Evolutionary conservation across 2,329 filamentous ascomycete genomes (phyloP).

Genomic region (Dactylellina sp.): DNA sequence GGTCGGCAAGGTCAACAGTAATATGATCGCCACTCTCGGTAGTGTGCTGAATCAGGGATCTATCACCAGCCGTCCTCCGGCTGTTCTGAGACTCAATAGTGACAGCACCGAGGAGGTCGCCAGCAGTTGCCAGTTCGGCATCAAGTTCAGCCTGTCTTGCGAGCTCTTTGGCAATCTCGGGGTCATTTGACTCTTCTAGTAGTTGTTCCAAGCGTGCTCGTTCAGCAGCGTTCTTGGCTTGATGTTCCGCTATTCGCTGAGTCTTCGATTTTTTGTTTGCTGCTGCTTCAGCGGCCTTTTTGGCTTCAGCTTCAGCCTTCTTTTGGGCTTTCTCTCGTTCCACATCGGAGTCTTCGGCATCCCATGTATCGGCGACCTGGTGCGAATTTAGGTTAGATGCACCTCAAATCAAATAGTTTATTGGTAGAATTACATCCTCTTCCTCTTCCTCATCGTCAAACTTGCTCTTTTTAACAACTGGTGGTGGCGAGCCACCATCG

Average conservation of each 20-base stretch:
- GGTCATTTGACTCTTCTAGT: conserved; percentile 68
- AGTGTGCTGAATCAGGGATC: conserved; percentile 68
- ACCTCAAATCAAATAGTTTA: too few species aligned
- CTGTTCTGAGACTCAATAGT: conserved; percentile 69
- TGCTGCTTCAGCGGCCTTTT: conserved; percentile 86
- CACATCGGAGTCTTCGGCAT: conserved; percentile 95
- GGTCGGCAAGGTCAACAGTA: conserved; percentile 79
- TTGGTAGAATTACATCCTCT: conserved; percentile 74
- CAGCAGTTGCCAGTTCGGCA: conserved; percentile 85
- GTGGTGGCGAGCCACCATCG: conserved; percentile 65
- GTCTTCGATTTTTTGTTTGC: conserved; percentile 91
- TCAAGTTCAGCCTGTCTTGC: conserved; percentile 83
- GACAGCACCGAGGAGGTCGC: conserved; percentile 86
- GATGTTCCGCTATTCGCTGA: conserved; percentile 78
- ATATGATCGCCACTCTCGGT: conserved; percentile 68
- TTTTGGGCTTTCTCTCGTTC: conserved; percentile 95
- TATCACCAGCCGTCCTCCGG: conserved; percentile 75
- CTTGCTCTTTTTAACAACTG: conserved; percentile 66
- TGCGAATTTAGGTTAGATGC: too few species aligned
- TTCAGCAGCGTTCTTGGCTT: conserved; percentile 69
- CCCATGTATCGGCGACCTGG: conserved; percentile 94
- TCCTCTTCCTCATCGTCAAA: conserved; percentile 94
- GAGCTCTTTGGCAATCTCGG: conserved; percentile 79
- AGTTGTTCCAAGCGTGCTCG: conserved; percentile 69
- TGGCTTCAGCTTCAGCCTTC: conserved; percentile 84